Base-by-base conservation (phyloP, 345 rosid genomes). In the Citrus sp. region DNA sequence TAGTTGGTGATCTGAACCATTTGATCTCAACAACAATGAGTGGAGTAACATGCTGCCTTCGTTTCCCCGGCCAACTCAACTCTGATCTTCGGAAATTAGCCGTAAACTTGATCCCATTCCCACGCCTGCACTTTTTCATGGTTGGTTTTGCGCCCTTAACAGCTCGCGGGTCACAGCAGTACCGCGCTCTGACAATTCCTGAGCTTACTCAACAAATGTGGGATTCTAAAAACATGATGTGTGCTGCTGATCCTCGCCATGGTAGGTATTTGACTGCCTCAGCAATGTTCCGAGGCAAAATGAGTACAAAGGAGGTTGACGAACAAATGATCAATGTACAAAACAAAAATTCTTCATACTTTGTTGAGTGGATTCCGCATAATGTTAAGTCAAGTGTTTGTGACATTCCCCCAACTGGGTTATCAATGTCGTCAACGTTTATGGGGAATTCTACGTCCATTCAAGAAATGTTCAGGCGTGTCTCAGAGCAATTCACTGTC, bases 241-340 rank as follows among this genome's bases (percentile, higher is more conserved):
- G 98, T 24, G 95, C 97, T 3, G 98, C 97, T 9, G 97, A 92
- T 82, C 98, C 97, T 0, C 84, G 98, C 61, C 98, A 94, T 30
- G 97, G 98, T 0, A 79, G 97, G 27, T 94, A 94, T 86, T 85
- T 94, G 54, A 94, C 98, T 0, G 98, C 97, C 79, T 92, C 98
- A 1, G 97, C 97, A 9, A 88, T 94, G 93, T 92, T 92, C 87
- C 80, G 94, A 9, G 98, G 98, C 65, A 91, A 92, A 79, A 94
- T 94, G 98, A 94, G 95, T 84, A 92, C 98, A 6, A 94, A 94
- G 60, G 95, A 92, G 81, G 95, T 94, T 0, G 98, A 92, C n/a
- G 98, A 92, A 75, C 98, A 91, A 74, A 92, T 92, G 95, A 89
- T 92, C 21, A 92, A 94, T 61, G 94, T 94, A n/a, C 97, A 92